Evolutionary conservation across 1,284 basidiomycete genomes (phyloP), one percentile per base, ranked within the genome.

Genomic region (Cryptococcus sp.): DNA sequence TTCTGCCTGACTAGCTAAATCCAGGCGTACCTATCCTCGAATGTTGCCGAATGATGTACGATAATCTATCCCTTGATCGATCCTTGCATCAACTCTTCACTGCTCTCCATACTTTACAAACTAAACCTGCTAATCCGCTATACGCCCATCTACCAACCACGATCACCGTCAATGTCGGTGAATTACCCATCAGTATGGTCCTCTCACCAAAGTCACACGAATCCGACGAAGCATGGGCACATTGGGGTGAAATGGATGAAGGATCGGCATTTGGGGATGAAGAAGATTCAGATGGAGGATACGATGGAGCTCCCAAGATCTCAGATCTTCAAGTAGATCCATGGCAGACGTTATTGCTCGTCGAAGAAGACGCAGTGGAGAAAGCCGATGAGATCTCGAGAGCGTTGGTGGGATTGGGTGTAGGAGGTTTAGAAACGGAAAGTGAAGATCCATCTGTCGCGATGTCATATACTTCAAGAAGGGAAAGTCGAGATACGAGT

Each of bases 331-430:
- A 71, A 55, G 60, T 97, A 8, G 81, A 85, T n/a, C 93, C 94
- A 3, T 97, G 94, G 94, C 93, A 95, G 72, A 89, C 90, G 34
- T 73, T 97, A 15, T 77, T 97, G 4, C 80, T 92, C 30, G 73
- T 96, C 2, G 65, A 74, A 3, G 68, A 71, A 23, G 63, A 68
- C 38, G 58, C 63, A 11, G 41, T 51, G 11, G 47, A 56, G 7
- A 55, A 59, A 32, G 59, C 64, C 23, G 53, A 58, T 11, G 58
- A 66, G 54, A 63, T 65, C 15, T 59, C 61, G 34, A 48, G 52
- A 5, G 60, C 58, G 3, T 49, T 68, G 41, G 52, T 66, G 8
- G 67, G 67, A 0, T 44, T 68, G 33, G 63, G 61, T 4, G 34
- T 59, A 4, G 50, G 60, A 55, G 48, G 56, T 14, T 48, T 58